phyloP scores from a whole-genome alignment of 768 basidiomycete genomes.

The Russula olivacea region DNA sequence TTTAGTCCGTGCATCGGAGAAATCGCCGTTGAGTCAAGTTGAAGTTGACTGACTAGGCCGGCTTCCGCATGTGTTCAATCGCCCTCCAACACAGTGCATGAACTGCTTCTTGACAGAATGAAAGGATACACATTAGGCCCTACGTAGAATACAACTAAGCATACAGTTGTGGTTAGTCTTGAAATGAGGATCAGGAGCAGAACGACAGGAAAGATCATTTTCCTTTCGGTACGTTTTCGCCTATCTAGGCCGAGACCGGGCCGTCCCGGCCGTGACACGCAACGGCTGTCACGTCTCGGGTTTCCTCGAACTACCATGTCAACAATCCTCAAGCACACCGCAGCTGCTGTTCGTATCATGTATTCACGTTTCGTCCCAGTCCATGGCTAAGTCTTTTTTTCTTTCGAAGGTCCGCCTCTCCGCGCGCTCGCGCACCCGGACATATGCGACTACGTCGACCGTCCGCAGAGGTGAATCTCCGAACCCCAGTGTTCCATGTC shows the following conservation, averaged over 20 bases:
- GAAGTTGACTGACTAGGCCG: too few species aligned
- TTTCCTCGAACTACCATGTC: constrained; percentile 43
- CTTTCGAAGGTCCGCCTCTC: constrained; percentile 45
- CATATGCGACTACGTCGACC: constrained; percentile 55
- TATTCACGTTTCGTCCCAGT: constrained; percentile 7
- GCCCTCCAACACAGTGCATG: too few species aligned
- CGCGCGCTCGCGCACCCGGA: constrained; percentile 40
- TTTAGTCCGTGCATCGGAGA: too few species aligned
- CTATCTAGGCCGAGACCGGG: too few species aligned
- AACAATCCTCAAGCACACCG: constrained; percentile 55
- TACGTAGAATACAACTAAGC: neutral
- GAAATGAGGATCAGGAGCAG: too few species aligned
- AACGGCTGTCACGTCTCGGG: neutral
- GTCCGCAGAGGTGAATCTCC: constrained; percentile 54
- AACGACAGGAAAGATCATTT: too few species aligned
- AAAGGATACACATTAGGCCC: neutral
- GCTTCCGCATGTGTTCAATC: too few species aligned
- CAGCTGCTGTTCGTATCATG: constrained; percentile 31
- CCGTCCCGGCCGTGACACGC: neutral
- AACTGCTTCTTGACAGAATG: neutral
- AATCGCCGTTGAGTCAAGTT: too few species aligned
- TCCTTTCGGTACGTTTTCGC: too few species aligned
- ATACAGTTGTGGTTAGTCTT: too few species aligned
- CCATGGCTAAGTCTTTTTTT: neutral
- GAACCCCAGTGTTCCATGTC: neutral